Evolutionary conservation across 805 yeast species (phyloP).

Genomic region (Jamesozyma lodderae): DNA sequence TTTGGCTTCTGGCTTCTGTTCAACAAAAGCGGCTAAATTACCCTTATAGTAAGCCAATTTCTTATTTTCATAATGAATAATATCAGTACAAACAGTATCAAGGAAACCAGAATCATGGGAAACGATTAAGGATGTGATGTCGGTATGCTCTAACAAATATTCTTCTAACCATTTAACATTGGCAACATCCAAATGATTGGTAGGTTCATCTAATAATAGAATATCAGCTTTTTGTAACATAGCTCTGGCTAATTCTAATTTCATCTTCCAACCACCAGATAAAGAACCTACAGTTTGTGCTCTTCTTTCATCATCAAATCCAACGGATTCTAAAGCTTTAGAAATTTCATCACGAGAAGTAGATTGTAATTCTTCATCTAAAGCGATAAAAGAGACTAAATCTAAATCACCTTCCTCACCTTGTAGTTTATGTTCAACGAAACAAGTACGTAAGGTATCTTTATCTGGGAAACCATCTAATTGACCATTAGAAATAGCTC

Average conservation of each 20-base stretch:
- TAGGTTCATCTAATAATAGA: constrained; percentile 91
- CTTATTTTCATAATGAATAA: constrained; percentile 92
- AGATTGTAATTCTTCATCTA: constrained; percentile 68
- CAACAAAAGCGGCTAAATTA: constrained; percentile 84
- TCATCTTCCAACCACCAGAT: constrained; percentile 99
- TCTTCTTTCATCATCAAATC: constrained; percentile 85
- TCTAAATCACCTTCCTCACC: constrained; percentile 90
- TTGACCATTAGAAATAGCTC: constrained; percentile 94
- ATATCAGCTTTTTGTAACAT: constrained; percentile 97
- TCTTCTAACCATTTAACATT: constrained; percentile 93
- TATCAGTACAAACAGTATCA: constrained; percentile 93
- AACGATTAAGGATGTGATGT: constrained; percentile 89
- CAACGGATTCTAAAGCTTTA: constrained; percentile 70
- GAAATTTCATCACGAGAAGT: constrained; percentile 66
- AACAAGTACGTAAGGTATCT: constrained; percentile 80
- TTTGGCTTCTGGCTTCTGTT: constrained; percentile 90
- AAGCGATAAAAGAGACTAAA: constrained; percentile 76
- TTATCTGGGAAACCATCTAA: constrained; percentile 95
- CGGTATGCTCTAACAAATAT: constrained; percentile 69
- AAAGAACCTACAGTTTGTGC: constrained; percentile 86
- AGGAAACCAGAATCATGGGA: constrained; percentile 97
- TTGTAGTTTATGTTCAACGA: constrained; percentile 93
- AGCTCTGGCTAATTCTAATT: constrained; percentile 95
- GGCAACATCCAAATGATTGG: constrained; percentile 91
- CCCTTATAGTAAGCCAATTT: constrained; percentile 94